These are phyloP conservation scores for Plantago lanceolata DNA, from an alignment of 305 asterid species.

Conservation along the genomic window DNA sequence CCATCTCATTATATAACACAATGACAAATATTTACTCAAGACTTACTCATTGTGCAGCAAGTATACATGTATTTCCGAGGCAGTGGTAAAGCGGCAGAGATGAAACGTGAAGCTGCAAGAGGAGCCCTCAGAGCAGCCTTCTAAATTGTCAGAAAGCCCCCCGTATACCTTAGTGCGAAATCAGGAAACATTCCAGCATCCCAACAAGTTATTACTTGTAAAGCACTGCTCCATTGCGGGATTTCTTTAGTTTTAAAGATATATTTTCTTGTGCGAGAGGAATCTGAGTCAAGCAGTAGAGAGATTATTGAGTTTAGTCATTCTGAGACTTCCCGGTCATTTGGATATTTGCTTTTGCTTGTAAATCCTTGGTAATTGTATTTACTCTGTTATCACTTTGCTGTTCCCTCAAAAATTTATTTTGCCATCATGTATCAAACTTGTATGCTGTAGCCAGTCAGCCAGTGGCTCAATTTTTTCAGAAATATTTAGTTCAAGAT, in stretches of 20 bases:
- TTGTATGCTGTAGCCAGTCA: too few relatives aligned
- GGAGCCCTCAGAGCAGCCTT: constrained; percentile 69
- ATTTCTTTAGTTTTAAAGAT: constrained; percentile 1
- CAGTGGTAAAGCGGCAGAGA: constrained; percentile 77
- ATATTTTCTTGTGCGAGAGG: background rate
- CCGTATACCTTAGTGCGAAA: background rate
- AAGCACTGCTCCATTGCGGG: background rate
- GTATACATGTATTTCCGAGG: constrained; percentile 94
- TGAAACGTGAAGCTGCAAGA: constrained; percentile 76
- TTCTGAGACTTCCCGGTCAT: background rate
- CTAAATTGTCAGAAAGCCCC: constrained; percentile 11
- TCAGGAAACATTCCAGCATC: too few relatives aligned
- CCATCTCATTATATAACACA: background rate
- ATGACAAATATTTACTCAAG: background rate
- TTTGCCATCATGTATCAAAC: too few relatives aligned
- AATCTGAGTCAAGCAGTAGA: constrained; percentile 6
- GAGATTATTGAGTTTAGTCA: background rate
- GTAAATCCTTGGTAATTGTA: constrained; percentile 8
- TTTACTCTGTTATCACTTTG: background rate
- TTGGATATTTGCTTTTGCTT: background rate
- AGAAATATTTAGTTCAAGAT: too few relatives aligned
- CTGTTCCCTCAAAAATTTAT: too few relatives aligned
- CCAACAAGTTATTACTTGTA: too few relatives aligned
- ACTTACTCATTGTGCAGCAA: constrained; percentile 51
- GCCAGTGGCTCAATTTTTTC: too few relatives aligned